Base-by-base conservation (phyloP, 306 rosid species). In the Albizia julibrissin region DNA sequence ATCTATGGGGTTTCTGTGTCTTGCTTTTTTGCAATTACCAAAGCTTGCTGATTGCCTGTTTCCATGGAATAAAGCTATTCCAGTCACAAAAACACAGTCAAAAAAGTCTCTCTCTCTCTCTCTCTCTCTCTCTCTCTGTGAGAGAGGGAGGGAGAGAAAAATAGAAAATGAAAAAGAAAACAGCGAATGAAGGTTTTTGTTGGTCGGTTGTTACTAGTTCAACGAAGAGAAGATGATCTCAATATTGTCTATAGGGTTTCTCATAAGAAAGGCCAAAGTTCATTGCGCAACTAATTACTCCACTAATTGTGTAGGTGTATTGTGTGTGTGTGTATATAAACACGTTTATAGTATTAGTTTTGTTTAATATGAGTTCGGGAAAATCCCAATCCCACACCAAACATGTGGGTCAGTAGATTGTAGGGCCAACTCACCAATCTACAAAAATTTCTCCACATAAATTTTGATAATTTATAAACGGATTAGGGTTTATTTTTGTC, bases 1-100 rank as follows among this genome's bases (percentile, higher is more conserved):
- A 91, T 87, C 84, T 89, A 56, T 56, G 39, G 69, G 86, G 74
- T 18, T 69, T 34, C 70, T 76, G 40, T 9, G 14, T 81, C 81
- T 84, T 82, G 87, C 92, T 79, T 91, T 69, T 89, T 88, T 79
- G 78, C 91, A 77, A 43, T 66, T 80, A 87, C 89, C 91, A 89
- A 89, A 73, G 91, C 81, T 39, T 39, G 76, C 64, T 80, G 81
- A 69, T 77, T 80, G 75, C 81, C 64, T 76, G 78, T 58, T 69
- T 72, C 78, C 77, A 87, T 37, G 84, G 86, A 89, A 76, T 76
- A 87, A 87, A 83, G 90, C 40, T 42, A 12, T 42, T 69, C 33
- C 74, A 10, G 66, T 73, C 84, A 24, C 77, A 21, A 56, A 79
- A 46, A 73, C 69, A 78, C 64, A 80, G 83, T 84, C 79, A 87